Evolutionary conservation across 148 eudicot genomes (phyloP).

Genomic region (Vaccinium myrtillus): DNA sequence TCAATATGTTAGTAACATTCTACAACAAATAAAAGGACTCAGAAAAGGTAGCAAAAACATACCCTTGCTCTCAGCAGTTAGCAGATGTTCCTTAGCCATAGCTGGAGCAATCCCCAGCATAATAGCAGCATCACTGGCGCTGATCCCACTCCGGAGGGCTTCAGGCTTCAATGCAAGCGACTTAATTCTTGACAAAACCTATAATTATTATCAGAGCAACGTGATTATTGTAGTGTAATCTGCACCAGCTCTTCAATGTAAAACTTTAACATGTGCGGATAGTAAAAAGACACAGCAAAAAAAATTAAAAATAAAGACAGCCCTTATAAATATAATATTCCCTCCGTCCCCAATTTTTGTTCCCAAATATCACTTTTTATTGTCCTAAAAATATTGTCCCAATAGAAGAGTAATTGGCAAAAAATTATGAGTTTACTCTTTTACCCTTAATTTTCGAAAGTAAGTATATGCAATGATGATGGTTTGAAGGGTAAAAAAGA

Average conservation of each 20-base stretch:
- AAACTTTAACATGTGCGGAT: background rate
- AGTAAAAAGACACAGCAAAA: constrained; percentile 5
- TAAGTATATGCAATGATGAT: no score
- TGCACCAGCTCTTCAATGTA: background rate
- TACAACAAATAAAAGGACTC: background rate
- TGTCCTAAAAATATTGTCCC: no score
- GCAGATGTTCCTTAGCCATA: constrained; percentile 97
- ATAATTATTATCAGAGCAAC: constrained; percentile 20
- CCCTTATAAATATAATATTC: no score
- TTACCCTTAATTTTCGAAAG: no score
- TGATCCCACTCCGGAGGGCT: constrained; percentile 60
- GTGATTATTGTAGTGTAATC: background rate
- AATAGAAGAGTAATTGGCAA: no score
- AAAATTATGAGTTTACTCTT: no score
- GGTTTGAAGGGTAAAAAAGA: no score
- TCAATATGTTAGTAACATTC: background rate
- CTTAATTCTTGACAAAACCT: constrained; percentile 79
- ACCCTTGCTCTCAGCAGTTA: constrained; percentile 95
- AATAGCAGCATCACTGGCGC: constrained; percentile 95
- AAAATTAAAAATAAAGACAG: no score
- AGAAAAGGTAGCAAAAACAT: background rate
- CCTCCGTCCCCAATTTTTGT: no score
- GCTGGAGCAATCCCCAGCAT: constrained; percentile 93
- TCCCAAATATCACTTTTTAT: no score
- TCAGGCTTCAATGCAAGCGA: constrained; percentile 66